Percentiles rank a stretch among this genome's conserved stretches.
Conservation (phyloP, 495 filamentous ascomycete genomes). For the Sabuloglossum arenarium region DNA sequence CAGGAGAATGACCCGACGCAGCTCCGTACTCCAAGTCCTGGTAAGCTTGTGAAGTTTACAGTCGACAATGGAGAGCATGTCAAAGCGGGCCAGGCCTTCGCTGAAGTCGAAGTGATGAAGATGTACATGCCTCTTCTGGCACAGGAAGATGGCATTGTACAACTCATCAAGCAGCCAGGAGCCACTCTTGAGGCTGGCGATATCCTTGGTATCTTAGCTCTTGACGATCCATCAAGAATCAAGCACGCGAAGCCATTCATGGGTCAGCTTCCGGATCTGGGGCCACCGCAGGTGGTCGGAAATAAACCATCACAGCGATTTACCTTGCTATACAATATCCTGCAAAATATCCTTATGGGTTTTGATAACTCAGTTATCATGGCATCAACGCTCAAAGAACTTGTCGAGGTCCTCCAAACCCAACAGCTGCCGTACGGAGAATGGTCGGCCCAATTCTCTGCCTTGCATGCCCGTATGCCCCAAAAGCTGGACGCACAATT, state of each 20-base stretch:
- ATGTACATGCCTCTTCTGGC: slow-evolving; percentile 99
- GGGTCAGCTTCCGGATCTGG: slow-evolving; percentile 74
- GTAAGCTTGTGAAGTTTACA: slow-evolving; percentile 96
- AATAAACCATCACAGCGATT: slow-evolving; percentile 87
- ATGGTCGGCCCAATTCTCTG: slow-evolving; percentile 86
- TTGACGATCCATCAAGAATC: slow-evolving; percentile 90
- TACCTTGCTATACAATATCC: slow-evolving; percentile 48
- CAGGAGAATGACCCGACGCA: slow-evolving; percentile 99
- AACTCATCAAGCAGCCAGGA: slow-evolving; percentile 97
- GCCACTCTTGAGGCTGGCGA: slow-evolving; percentile 96
- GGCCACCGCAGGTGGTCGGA: slow-evolving; percentile 66
- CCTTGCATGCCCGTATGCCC: slow-evolving; percentile 89
- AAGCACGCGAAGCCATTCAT: slow-evolving; percentile 96
- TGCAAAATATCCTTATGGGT: slow-evolving; percentile 76
- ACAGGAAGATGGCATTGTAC: slow-evolving; percentile 92
- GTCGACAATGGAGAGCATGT: slow-evolving; percentile 95
- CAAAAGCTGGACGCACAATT: slow-evolving; percentile 70
- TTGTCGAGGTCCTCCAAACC: slow-evolving; percentile 75
- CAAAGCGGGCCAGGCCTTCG: slow-evolving; percentile 78
- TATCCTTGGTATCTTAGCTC: slow-evolving; percentile 88
- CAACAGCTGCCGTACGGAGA: slow-evolving; percentile 88
- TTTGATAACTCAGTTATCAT: slow-evolving; percentile 98
- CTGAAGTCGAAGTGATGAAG: slow-evolving; percentile 99
- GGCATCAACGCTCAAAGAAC: slow-evolving; percentile 66
- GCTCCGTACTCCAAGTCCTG: slow-evolving; percentile 80